Evolutionary conservation across 2,329 filamentous ascomycete genomes (phyloP).

Genomic region (Fusarium miscanthi): DNA sequence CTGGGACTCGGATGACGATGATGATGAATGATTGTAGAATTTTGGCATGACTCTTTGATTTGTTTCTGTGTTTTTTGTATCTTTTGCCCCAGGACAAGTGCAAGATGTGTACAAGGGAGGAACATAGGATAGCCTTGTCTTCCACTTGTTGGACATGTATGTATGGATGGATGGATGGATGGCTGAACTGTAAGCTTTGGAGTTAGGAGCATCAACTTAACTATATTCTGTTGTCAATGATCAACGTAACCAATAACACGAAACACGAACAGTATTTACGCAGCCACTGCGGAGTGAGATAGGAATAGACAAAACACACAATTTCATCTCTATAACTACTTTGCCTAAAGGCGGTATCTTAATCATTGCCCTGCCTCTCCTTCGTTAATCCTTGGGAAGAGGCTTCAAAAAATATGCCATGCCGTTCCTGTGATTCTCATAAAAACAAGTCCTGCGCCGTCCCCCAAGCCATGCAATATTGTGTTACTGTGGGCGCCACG

Average conservation of each 20-base stretch:
- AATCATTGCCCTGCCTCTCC: conserved; percentile 20
- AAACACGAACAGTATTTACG: background rate
- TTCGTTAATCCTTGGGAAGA: conserved; percentile 10
- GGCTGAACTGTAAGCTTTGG: conserved; percentile 16
- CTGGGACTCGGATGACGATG: conserved; percentile 54
- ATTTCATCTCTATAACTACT: conserved; percentile 46
- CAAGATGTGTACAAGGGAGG: background rate
- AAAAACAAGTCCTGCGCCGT: conserved; percentile 40
- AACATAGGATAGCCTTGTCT: background rate
- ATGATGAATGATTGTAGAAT: conserved; percentile 33
- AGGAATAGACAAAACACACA: conserved; percentile 28
- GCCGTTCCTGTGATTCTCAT: conserved; percentile 35
- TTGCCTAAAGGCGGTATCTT: conserved; percentile 33
- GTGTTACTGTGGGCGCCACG: conserved; percentile 29
- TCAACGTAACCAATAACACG: background rate
- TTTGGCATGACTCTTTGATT: background rate
- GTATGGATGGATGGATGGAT: background rate
- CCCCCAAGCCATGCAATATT: conserved; percentile 42
- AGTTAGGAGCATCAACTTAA: conserved; percentile 10
- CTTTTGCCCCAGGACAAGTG: background rate
- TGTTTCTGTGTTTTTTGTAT: background rate
- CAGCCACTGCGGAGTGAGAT: background rate
- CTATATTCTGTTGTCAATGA: background rate
- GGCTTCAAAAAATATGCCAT: conserved; percentile 28
- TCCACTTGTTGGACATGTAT: conserved; percentile 8